Conservation (phyloP, 164 flowering plant species). For the Vitis vinifera region ASM3070453v1 NC_081811.1:24323001-24323500, state of each 20-base stretch:
- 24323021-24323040: no score
- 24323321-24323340: slow-evolving; percentile 53
- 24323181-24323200: neutral
- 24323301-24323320: slow-evolving; percentile 6
- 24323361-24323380: slow-evolving; percentile 65
- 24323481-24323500: slow-evolving; percentile 18
- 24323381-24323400: slow-evolving; percentile 60
- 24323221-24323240: neutral
- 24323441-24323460: slow-evolving; percentile 42
- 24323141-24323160: slow-evolving; percentile 4
- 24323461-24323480: slow-evolving; percentile 48
- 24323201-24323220: slow-evolving; percentile 16
- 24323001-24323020: no score
- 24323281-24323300: neutral
- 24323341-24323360: slow-evolving; percentile 77
- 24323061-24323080: no score
- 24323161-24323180: neutral
- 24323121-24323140: slow-evolving; percentile 11
- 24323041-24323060: no score
- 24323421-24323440: slow-evolving; percentile 12
- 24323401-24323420: slow-evolving; percentile 19
- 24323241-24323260: neutral
- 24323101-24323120: slow-evolving; percentile 25
- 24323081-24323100: neutral
- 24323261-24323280: neutral